phyloP scores from a whole-genome alignment of 2,329 filamentous ascomycete species.

The Xylariaceae sp. region DNA sequence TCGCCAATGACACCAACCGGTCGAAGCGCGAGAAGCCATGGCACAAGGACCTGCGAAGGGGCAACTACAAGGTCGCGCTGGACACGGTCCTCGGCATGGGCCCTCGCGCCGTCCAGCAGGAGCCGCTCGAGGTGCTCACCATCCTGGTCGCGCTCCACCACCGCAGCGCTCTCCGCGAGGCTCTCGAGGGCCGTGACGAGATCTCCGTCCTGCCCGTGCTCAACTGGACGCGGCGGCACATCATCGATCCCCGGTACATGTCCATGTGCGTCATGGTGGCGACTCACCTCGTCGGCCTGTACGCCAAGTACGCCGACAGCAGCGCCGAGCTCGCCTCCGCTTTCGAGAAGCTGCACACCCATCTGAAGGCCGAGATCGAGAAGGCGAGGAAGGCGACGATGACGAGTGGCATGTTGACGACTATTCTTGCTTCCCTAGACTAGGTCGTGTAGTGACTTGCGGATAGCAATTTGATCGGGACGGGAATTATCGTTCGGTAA shows the following conservation, averaged over 20 bases:
- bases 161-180: slow-evolving; percentile 74
- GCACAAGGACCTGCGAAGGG: slow-evolving; percentile 77
- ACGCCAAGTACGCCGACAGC: slow-evolving; percentile 71
- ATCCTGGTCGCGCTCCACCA: slow-evolving; percentile 81
- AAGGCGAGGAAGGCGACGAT: slow-evolving; percentile 76
- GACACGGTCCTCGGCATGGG: slow-evolving; percentile 61
- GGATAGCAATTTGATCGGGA: too few species aligned
- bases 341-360: slow-evolving; percentile 62
- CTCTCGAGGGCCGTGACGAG: slow-evolving; percentile 77
- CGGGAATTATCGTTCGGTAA: too few species aligned
- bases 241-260: slow-evolving; percentile 77
- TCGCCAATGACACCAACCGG: slow-evolving; percentile 59
- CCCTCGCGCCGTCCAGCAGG: slow-evolving; percentile 39
- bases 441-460: too few species aligned
- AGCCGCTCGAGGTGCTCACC: slow-evolving; percentile 61
- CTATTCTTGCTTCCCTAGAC: slow-evolving; percentile 39
- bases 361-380: slow-evolving; percentile 73
- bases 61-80: slow-evolving; percentile 69
- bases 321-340: slow-evolving; percentile 66
- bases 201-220: slow-evolving; percentile 74
- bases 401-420: slow-evolving; percentile 84
- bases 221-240: slow-evolving; percentile 73
- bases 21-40: slow-evolving; percentile 57
- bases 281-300: slow-evolving; percentile 78
- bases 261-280: slow-evolving; percentile 77